Base-by-base conservation (phyloP, 257 asterid species). In the Solanum okadae region DNA sequence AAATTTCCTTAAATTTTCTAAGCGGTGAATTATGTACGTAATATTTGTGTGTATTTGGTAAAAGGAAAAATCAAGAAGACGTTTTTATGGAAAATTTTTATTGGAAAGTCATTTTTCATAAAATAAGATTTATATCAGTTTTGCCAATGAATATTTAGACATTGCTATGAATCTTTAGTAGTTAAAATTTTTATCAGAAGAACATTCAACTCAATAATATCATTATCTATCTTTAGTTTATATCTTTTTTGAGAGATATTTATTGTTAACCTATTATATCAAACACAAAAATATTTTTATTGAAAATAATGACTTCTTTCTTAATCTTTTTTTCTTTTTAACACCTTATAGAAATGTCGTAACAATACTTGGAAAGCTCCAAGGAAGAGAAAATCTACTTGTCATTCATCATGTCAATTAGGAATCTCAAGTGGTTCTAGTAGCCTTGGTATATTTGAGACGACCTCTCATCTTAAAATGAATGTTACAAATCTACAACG, bases 301-400 rank as follows among this genome's bases (percentile, higher is more conserved):
- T 65, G 31, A n/a, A n/a, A 23, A 10, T n/a, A n/a, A 65, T 65
- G 72, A 4, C 8, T 25, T 65, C 1, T 65, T 4, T 2, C 18
- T 0, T 10, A 65, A 65, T 33, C 5, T 33, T 33, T 33, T 33
- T 2, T 88, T 68, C 11, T 27, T 65, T 68, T 5, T 35, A 67
- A 12, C 22, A 27, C 13, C 35, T 67, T 25, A 42, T 44, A 91
- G 89, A 91, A 91, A 91, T 91, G 91, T 70, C 90, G 91, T 20
- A 86, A 86, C 18, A 44, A 88, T 35, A 84, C 77, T 5, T 91
- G 89, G 90, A 44, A 87, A 65, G 8, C 44, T 44, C 89, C 86
- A 10, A 49, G 25, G 6, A 52, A 75, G 86, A 87, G 78, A 8
- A 89, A 61, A 37, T 33, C 9, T 37, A 27, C 79, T 42, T 22